Percentiles rank a stretch among this genome's conserved stretches.
phyloP scores from a whole-genome alignment of 495 filamentous ascomycete species.

The Parachaetomium inaequale region DNA sequence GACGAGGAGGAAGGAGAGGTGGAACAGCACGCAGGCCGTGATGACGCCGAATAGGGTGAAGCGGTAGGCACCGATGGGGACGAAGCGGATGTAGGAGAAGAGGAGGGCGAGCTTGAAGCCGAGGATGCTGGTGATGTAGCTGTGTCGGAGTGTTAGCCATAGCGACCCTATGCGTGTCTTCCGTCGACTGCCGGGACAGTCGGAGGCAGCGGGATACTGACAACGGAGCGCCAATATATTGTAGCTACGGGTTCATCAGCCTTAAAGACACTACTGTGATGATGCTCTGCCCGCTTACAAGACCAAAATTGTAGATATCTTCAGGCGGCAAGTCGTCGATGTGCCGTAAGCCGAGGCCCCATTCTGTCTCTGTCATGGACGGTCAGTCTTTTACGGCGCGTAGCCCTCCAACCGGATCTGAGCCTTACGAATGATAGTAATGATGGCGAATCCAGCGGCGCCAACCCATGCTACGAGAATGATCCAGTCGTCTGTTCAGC shows the following conservation, averaged over 20 bases:
- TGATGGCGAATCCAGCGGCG: slow-evolving; percentile 28
- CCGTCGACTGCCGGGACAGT: not conserved
- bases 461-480: slow-evolving; percentile 38
- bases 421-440: slow-evolving; percentile 32
- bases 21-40: slow-evolving; percentile 33
- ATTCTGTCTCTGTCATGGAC: slow-evolving; percentile 37
- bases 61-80: slow-evolving; percentile 42
- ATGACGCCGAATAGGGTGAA: slow-evolving; percentile 35
- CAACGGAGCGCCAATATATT: slow-evolving; percentile 43
- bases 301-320: slow-evolving; percentile 39
- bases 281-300: slow-evolving; percentile 28
- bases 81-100: slow-evolving; percentile 49
- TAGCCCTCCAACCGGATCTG: not conserved
- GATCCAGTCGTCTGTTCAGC: slow-evolving; percentile 37
- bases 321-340: slow-evolving; percentile 33
- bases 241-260: slow-evolving; percentile 28
- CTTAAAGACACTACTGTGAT: not conserved
- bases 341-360: slow-evolving; percentile 37
- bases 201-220: slow-evolving; percentile 19
- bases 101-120: slow-evolving; percentile 53
- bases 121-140: slow-evolving; percentile 44
- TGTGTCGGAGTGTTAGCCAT: slow-evolving; percentile 16
- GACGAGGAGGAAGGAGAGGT: slow-evolving; percentile 36
- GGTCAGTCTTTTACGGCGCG: not conserved
- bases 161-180: not conserved